Evolutionary conservation across 2,329 filamentous ascomycete genomes (phyloP).

Genomic region (Chalaropsis ovoidea): DNA sequence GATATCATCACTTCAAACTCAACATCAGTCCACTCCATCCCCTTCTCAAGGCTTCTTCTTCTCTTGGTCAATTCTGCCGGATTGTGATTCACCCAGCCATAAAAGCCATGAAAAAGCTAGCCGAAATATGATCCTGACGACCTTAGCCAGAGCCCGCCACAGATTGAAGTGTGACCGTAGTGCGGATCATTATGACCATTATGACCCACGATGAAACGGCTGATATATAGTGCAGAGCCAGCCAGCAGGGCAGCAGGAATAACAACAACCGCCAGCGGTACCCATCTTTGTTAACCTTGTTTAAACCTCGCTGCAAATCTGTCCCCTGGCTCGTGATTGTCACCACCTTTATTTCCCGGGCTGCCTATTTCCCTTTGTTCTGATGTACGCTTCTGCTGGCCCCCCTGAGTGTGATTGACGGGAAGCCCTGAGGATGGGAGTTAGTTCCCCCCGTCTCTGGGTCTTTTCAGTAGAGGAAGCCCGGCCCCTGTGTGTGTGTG

Average conservation of each 20-base stretch:
- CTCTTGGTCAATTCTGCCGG: neutral
- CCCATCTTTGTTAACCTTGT: neutral
- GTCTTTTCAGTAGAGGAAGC: neutral
- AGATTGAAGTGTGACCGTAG: neutral
- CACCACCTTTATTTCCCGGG: neutral
- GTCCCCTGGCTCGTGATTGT: neutral
- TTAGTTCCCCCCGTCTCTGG: neutral
- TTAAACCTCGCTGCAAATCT: slow-evolving; percentile 1
- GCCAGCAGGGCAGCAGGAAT: too few species aligned
- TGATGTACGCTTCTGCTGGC: neutral
- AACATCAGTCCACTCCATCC: too few species aligned
- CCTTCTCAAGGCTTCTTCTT: too few species aligned
- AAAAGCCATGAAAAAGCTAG: neutral
- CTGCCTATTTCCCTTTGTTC: neutral
- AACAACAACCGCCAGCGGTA: too few species aligned
- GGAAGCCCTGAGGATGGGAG: neutral
- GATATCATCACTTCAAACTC: too few species aligned
- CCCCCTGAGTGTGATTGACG: slow-evolving; percentile 4
- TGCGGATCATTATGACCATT: slow-evolving; percentile 12
- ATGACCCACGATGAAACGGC: neutral
- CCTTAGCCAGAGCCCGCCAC: neutral
- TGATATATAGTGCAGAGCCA: neutral
- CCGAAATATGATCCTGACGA: slow-evolving; percentile 8
- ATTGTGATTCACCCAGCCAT: neutral
- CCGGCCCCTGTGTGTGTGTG: neutral